phyloP scores from a whole-genome alignment of 208 protist genomes.

The Plasmodiophora brassicae region DNA sequence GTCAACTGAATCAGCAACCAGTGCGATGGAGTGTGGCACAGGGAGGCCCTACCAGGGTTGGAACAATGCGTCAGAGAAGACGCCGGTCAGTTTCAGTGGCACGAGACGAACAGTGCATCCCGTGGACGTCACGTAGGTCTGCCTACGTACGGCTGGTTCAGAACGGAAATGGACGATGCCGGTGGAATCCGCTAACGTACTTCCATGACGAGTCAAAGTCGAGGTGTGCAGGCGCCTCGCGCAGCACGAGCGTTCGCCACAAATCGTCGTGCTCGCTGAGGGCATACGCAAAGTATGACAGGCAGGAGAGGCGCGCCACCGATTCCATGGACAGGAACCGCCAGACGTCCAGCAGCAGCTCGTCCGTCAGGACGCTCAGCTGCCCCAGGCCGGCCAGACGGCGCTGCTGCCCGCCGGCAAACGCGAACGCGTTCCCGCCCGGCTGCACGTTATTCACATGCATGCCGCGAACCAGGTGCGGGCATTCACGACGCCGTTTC shows the following conservation, averaged over 20 bases:
- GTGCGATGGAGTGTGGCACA: neutral
- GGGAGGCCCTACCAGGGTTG: neutral
- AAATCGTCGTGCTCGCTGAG: neutral
- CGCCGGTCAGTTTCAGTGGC: neutral
- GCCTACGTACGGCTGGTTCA: too few species aligned
- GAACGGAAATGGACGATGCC: too few species aligned
- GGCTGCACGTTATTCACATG: neutral
- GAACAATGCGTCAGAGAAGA: constrained; percentile 38
- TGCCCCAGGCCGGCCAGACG: neutral
- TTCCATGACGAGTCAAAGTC: neutral
- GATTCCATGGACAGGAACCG: neutral
- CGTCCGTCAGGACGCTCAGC: constrained; percentile 7
- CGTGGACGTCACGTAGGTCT: constrained; percentile 1
- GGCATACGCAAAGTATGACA: neutral
- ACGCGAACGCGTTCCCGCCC: neutral
- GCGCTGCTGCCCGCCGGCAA: neutral
- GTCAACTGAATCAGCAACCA: neutral
- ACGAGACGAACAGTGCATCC: neutral
- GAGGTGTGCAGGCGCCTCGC: neutral
- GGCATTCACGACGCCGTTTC: too few species aligned
- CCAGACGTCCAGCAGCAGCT: neutral
- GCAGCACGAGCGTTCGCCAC: neutral
- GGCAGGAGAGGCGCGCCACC: neutral
- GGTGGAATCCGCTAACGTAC: too few species aligned
- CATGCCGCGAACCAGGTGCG: neutral